Evolutionary conservation across 2,329 filamentous ascomycete genomes (phyloP), one percentile per base, ranked within the genome.

Genomic region (Aureobasidium sp.): DNA sequence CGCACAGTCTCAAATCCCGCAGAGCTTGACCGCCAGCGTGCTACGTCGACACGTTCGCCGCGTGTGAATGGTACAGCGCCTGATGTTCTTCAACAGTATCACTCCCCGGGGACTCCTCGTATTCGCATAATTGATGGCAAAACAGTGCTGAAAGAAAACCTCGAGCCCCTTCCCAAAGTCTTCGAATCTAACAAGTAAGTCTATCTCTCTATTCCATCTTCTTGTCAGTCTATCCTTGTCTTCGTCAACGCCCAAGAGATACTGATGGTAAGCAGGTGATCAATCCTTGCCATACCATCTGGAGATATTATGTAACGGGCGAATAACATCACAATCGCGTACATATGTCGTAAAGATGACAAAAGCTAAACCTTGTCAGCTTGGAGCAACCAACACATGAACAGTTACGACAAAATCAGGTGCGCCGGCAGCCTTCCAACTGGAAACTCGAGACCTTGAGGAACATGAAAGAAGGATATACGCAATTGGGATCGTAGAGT

Each of bases 81-180:
- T 9, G 34, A 61, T 21, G 41, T 54, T 11, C 32, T 39, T 42
- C 41, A 48, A 29, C 37, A 55, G 42, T 61, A 47, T 47, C 59
- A 61, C 50, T 55, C 32, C 37, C 59, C 59, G 21, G 63, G 64
- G 6, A 61, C 58, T 10, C 64, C 64, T 34, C 61, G 63, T 29
- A 25, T 66, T 32, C 61, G 60, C 42, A 36, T 66, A 37, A 61
- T 64, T 25, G 64, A 66, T 53, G 63, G 64, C 4, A 66, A 66
- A 47, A 62, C 59, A 29, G 49, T 61, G 39, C 29, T 62, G 8
- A 65, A 62, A 48, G 64, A 65, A 42, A 65, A 64, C n/a, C 36
- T 66, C 41, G 60, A 65, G 34, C 62, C 50, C 10, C 54, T 41
- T 11, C 59, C 59, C 34, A 37, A 37, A 37, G 34, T 37, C 4